These are phyloP conservation scores for Volvox africanus DNA, from an alignment of 139 green algal species.

Conservation along the genomic window DNA sequence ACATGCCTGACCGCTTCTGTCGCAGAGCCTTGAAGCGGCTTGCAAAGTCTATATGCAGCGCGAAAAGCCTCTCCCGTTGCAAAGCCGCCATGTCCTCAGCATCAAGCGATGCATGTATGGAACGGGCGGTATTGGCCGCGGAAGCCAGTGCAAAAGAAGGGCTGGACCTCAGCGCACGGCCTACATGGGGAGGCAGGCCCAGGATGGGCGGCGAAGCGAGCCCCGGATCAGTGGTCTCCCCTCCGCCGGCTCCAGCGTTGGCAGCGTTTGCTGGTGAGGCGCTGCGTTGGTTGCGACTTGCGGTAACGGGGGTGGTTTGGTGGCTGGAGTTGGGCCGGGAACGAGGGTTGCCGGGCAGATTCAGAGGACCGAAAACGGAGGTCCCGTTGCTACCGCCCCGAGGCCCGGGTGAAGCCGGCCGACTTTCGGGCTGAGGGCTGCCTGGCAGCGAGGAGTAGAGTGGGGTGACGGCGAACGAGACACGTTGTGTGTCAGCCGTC, in stretches of 20 bases:
- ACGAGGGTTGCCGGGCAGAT: slow-evolving; percentile 12
- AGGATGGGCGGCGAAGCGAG: slow-evolving; percentile 3
- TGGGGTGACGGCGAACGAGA: slow-evolving; percentile 11
- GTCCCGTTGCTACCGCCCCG: neutral
- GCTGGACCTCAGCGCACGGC: neutral
- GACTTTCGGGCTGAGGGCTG: neutral
- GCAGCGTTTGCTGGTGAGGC: neutral
- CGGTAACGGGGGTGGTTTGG: neutral
- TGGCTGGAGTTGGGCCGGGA: neutral
- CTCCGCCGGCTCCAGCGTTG: neutral
- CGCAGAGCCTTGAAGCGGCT: slow-evolving; percentile 40
- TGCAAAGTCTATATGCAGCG: slow-evolving; percentile 48
- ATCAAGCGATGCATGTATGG: slow-evolving; percentile 34
- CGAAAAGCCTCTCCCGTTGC: slow-evolving; percentile 56
- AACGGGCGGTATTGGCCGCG: slow-evolving; percentile 31
- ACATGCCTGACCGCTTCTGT: slow-evolving; percentile 57
- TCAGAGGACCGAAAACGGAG: slow-evolving; percentile 15
- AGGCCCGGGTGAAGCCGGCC: neutral
- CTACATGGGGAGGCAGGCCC: slow-evolving; percentile 17
- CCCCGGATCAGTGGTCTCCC: neutral
- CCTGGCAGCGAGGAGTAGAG: neutral
- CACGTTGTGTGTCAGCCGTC: slow-evolving; percentile 1
- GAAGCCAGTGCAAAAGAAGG: slow-evolving; percentile 26
- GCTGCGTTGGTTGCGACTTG: neutral
- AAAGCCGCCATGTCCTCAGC: slow-evolving; percentile 39